Percentiles rank a stretch among this genome's conserved stretches.
phyloP scores from a whole-genome alignment of 192 early-diverging fungal genomes.

The Coemansia sp. region DNA sequence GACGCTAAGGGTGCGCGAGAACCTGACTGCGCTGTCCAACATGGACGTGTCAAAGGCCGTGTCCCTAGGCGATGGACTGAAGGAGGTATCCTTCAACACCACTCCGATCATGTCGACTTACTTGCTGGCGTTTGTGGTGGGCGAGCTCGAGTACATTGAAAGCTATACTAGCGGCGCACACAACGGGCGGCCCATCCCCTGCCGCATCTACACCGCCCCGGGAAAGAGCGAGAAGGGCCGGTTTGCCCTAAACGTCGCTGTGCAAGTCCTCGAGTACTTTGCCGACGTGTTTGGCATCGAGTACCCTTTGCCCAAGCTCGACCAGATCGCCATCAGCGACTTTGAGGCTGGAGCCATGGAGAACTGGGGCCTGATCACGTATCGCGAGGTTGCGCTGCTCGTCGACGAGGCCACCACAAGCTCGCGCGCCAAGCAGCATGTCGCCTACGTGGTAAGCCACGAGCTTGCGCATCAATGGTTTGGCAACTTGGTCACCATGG shows the following conservation, averaged over 20 bases:
- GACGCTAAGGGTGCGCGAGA: conserved; percentile 75
- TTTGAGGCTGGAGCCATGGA: conserved; percentile 94
- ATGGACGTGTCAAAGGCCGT: conserved; percentile 67
- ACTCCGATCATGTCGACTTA: conserved; percentile 97
- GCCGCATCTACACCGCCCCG: conserved; percentile 85
- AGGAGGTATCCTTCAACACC: conserved; percentile 85
- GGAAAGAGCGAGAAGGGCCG: conserved; percentile 80
- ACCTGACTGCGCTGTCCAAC: conserved; percentile 88
- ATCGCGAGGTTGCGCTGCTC: conserved; percentile 82
- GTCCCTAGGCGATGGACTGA: conserved; percentile 55
- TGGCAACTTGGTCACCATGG: conserved; percentile 96
- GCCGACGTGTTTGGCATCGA: conserved; percentile 84
- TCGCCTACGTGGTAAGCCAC: conserved; percentile 92
- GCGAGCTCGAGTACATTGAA: conserved; percentile 94
- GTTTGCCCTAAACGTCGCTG: conserved; percentile 82
- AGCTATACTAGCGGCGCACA: conserved; percentile 65
- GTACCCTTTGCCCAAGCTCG: conserved; percentile 93
- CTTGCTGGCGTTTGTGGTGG: conserved; percentile 89
- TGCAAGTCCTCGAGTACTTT: conserved; percentile 79
- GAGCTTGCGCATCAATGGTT: conserved; percentile 90
- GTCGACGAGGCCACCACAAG: conserved; percentile 80
- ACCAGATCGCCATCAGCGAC: conserved; percentile 90
- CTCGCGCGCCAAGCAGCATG: conserved; percentile 76
- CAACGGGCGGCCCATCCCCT: conserved; percentile 73
- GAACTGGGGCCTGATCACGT: conserved; percentile 98